These are phyloP conservation scores for Leccinum ochraceum DNA, from an alignment of 768 basidiomycete genomes.

Conservation along the genomic window DNA sequence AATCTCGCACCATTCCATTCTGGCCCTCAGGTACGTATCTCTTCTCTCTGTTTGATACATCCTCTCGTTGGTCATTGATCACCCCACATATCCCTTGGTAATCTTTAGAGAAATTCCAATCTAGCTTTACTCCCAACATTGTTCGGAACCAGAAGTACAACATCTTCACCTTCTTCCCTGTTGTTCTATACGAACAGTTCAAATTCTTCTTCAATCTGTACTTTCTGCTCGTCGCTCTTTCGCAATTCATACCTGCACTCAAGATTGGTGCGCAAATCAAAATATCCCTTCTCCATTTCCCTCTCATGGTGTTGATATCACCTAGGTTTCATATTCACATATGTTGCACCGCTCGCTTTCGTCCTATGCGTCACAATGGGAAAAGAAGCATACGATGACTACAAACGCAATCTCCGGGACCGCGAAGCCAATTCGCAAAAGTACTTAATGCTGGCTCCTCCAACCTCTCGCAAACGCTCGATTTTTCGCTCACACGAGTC, in stretches of 20 bases:
- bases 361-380: slow-evolving; percentile 96
- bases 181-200: slow-evolving; percentile 99
- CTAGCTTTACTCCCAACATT: slow-evolving; percentile 80
- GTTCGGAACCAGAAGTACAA: slow-evolving; percentile 99
- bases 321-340: slow-evolving; percentile 90
- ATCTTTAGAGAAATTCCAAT: slow-evolving; percentile 64
- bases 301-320: background rate
- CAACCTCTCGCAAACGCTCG: slow-evolving; percentile 34
- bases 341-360: slow-evolving; percentile 94
- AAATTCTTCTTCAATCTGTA: slow-evolving; percentile 99
- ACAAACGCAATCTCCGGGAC: slow-evolving; percentile 90
- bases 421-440: slow-evolving; percentile 93
- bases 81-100: background rate
- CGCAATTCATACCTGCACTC: slow-evolving; percentile 93
- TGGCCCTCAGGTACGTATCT: slow-evolving; percentile 58
- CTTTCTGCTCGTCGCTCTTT: slow-evolving; percentile 94
- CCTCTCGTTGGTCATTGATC: slow-evolving; percentile 5
- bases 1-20: slow-evolving; percentile 78
- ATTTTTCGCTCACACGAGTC: slow-evolving; percentile 18
- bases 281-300: background rate
- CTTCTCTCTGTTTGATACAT: background rate
- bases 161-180: slow-evolving; percentile 91
- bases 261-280: slow-evolving; percentile 74
- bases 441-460: slow-evolving; percentile 78
- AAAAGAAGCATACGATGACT: slow-evolving; percentile 99